These are phyloP conservation scores for Magnusiomyces magnusii DNA, from an alignment of 1,139 yeast species.

Conservation along the genomic window DNA sequence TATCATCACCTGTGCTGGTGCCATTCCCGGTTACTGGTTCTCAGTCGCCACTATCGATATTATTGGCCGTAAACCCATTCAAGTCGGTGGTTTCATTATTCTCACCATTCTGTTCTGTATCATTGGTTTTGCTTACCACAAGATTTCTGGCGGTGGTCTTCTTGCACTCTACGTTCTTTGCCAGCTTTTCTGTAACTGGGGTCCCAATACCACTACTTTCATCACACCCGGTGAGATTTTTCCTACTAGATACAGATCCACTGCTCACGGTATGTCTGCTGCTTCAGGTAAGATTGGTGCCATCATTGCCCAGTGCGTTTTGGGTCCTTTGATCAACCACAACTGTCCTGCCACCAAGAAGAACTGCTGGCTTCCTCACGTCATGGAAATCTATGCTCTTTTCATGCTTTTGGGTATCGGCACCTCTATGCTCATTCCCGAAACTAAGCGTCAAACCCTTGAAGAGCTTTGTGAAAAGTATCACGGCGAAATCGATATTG, in stretches of 20 bases:
- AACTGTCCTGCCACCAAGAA: constrained; percentile 52
- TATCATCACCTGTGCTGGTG: constrained; percentile 55
- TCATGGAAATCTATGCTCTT: constrained; percentile 85
- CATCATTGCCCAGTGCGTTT: constrained; percentile 55
- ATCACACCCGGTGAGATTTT: constrained; percentile 92
- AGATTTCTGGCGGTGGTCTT: constrained; percentile 42
- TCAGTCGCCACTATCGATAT: constrained; percentile 52
- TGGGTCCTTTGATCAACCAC: constrained; percentile 78
- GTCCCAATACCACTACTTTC: constrained; percentile 94
- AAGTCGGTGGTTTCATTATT: constrained; percentile 51
- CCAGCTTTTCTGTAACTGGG: constrained; percentile 63
- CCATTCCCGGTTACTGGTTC: constrained; percentile 61
- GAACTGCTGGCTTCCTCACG: constrained; percentile 81
- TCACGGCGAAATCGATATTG: constrained; percentile 64
- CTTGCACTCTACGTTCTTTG: constrained; percentile 56
- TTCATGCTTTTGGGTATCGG: constrained; percentile 77
- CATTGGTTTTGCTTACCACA: constrained; percentile 55
- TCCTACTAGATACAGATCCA: constrained; percentile 97
- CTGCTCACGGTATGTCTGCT: constrained; percentile 97
- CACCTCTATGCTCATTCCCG: constrained; percentile 65
- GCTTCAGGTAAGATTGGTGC: constrained; percentile 97
- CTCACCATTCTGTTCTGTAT: constrained; percentile 51
- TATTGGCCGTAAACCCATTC: constrained; percentile 56
- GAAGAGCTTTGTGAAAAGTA: constrained; percentile 71
- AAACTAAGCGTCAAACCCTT: constrained; percentile 82